These are phyloP conservation scores for Galerina sulciceps DNA, from an alignment of 768 basidiomycete genomes.

Conservation along the genomic window DNA sequence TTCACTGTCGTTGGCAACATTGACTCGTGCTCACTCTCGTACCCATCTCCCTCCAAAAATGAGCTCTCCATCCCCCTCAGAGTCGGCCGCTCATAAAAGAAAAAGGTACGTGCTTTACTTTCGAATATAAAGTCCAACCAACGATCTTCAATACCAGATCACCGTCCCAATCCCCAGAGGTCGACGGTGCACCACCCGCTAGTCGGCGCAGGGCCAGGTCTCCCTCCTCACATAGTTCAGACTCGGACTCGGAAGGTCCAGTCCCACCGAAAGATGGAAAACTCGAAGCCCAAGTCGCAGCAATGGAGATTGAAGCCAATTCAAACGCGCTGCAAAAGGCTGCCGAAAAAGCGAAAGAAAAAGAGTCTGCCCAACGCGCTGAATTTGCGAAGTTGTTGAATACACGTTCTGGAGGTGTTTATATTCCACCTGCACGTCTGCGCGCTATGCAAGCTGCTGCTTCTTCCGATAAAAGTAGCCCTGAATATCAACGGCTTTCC, in stretches of 20 bases:
- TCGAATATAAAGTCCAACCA: background rate
- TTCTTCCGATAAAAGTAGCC: slow-evolving; percentile 75
- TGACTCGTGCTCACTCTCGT: slow-evolving; percentile 7
- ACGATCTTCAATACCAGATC: slow-evolving; percentile 41
- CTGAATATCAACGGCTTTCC: slow-evolving; percentile 92
- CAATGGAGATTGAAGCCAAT: slow-evolving; percentile 69
- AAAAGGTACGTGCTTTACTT: slow-evolving; percentile 43
- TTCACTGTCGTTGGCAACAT: slow-evolving; percentile 8
- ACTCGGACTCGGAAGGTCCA: slow-evolving; percentile 61
- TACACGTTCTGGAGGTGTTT: slow-evolving; percentile 90
- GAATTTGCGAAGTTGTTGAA: slow-evolving; percentile 88
- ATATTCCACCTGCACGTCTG: slow-evolving; percentile 93
- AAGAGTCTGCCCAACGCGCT: slow-evolving; percentile 72
- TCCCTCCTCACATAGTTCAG: slow-evolving; percentile 36
- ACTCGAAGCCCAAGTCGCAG: slow-evolving; percentile 71
- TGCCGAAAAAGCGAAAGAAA: slow-evolving; percentile 35
- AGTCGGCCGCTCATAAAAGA: slow-evolving; percentile 42
- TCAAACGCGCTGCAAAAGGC: slow-evolving; percentile 49
- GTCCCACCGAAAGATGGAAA: slow-evolving; percentile 80
- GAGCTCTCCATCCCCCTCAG: slow-evolving; percentile 23
- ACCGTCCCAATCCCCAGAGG: slow-evolving; percentile 47
- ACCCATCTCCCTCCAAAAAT: slow-evolving; percentile 4
- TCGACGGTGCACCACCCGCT: slow-evolving; percentile 44
- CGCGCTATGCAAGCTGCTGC: slow-evolving; percentile 90
- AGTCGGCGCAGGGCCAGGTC: slow-evolving; percentile 51